Conservation (phyloP, 2,329 filamentous ascomycete genomes). For the Fusarium siculi region DNA sequence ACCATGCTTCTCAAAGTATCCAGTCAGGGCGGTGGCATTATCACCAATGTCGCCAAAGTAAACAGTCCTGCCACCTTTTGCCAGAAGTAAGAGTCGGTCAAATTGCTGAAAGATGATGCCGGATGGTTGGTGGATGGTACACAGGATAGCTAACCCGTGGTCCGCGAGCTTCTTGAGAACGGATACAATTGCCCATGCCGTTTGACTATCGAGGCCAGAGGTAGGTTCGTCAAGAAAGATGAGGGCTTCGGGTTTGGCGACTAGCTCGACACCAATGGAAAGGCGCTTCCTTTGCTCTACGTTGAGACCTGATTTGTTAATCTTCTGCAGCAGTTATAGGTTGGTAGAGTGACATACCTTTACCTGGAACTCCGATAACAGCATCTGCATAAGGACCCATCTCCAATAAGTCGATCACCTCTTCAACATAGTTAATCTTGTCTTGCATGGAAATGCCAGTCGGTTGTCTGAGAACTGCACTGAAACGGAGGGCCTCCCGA, state of each 20-base stretch:
- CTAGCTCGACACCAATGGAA: constrained; percentile 66
- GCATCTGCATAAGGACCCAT: constrained; percentile 72
- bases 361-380: constrained; percentile 67
- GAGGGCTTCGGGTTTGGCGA: constrained; percentile 62
- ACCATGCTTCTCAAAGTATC: constrained; percentile 80
- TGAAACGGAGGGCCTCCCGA: constrained; percentile 83
- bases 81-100: constrained; percentile 63
- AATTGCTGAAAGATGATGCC: constrained; percentile 52
- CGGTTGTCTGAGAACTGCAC: constrained; percentile 82
- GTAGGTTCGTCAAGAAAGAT: constrained; percentile 70
- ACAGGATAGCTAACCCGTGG: constrained; percentile 57
- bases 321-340: accelerated
- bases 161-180: constrained; percentile 68
- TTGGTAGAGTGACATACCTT: constrained; percentile 41
- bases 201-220: constrained; percentile 67
- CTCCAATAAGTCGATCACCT: constrained; percentile 71
- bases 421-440: constrained; percentile 84
- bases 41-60: constrained; percentile 68
- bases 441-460: constrained; percentile 69
- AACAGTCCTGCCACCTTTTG: constrained; percentile 21
- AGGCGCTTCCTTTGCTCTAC: constrained; percentile 68
- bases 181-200: constrained; percentile 66
- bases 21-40: constrained; percentile 71
- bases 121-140: constrained; percentile 14
- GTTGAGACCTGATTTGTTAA: constrained; percentile 53